A percentile compares a stretch with the other conserved stretches of the same genome.
phyloP scores from a whole-genome alignment of 768 basidiomycete species.

The Mycena leptocephala region DNA sequence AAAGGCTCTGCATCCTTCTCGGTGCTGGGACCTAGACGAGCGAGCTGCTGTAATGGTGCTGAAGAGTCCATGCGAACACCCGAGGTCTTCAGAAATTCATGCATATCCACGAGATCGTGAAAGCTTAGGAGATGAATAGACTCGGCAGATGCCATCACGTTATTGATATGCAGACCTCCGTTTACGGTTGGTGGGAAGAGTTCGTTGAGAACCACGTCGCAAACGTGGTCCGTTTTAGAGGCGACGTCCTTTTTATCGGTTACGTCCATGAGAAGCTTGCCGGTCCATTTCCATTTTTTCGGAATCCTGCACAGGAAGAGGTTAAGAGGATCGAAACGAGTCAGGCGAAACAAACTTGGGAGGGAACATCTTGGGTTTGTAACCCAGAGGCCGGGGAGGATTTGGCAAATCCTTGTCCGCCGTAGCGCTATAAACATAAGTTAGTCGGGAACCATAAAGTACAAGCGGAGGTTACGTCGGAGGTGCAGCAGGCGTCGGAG shows the following conservation, averaged over 20 bases:
- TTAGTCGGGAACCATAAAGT: not conserved
- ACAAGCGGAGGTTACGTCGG: conserved; percentile 43
- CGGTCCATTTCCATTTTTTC: conserved; percentile 79
- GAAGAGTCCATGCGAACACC: conserved; percentile 38
- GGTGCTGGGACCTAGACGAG: conserved; percentile 60
- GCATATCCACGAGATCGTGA: conserved; percentile 65
- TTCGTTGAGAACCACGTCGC: conserved; percentile 66
- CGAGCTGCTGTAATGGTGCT: conserved; percentile 68
- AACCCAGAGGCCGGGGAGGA: not conserved
- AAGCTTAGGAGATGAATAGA: conserved; percentile 64
- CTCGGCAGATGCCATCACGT: conserved; percentile 59
- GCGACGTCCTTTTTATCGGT: conserved; percentile 40
- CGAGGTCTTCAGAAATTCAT: conserved; percentile 62
- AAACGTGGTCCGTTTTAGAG: conserved; percentile 56
- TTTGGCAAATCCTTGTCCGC: not conserved
- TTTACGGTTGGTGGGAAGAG: conserved; percentile 54
- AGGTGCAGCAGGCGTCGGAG: conserved; percentile 54
- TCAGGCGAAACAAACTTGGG: not conserved
- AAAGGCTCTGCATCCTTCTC: conserved; percentile 59
- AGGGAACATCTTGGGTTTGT: conserved; percentile 25
- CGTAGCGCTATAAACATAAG: not conserved
- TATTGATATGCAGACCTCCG: conserved; percentile 67
- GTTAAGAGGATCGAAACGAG: not conserved
- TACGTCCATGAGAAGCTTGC: conserved; percentile 63
- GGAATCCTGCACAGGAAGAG: conserved; percentile 58